Evolutionary conservation across 768 basidiomycete species (phyloP), one percentile per base, ranked within the genome.

Genomic region (Melanogaster broomeanus): DNA sequence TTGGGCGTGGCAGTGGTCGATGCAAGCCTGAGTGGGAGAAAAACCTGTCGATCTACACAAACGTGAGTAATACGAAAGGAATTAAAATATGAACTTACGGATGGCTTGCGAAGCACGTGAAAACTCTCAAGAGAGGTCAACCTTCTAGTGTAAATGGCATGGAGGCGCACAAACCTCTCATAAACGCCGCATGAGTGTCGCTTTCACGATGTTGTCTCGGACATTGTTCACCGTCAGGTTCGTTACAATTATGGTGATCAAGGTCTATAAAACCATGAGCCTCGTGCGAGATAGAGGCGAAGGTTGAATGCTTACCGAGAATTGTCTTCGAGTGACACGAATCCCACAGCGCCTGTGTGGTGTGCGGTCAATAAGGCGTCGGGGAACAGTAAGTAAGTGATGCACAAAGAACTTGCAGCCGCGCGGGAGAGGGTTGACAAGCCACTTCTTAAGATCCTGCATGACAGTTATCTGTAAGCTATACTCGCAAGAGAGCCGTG

Each of bases 401-500:
- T 67, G 15, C 1, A 67, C 66, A 42, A 67, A 67, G 31, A 67
- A 27, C 48, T 55, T 62, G 47, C 62, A 61, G 3, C 62, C 67
- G n/a, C 0, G 25, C n/a, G 65, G 65, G 25, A 67, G 61, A 34
- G 62, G 60, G 6, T 59, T n/a, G 12, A 67, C 56, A 13, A 67
- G 48, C 51, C 52, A 53, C 42, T 53, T 53, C 45, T 52, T 67
- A 4, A 67, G 57, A 16, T 51, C 57, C 66, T 67, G 28, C 10
- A 33, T 39, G 35, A 4, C 11, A 22, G 10, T 8, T 3, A 40
- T 13, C 28, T 15, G 10, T 52, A 30, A 56, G 37, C 12, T 11
- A 5, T 74, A 0, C 72, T 68, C 55, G 73, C 72, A 46, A 74
- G 73, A 10, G 74, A 60, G 4, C 69, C 66, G 61, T 68, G 18